Evolutionary conservation across 2,329 filamentous ascomycete genomes (phyloP).

Genomic region (Orbilia quercus): DNA sequence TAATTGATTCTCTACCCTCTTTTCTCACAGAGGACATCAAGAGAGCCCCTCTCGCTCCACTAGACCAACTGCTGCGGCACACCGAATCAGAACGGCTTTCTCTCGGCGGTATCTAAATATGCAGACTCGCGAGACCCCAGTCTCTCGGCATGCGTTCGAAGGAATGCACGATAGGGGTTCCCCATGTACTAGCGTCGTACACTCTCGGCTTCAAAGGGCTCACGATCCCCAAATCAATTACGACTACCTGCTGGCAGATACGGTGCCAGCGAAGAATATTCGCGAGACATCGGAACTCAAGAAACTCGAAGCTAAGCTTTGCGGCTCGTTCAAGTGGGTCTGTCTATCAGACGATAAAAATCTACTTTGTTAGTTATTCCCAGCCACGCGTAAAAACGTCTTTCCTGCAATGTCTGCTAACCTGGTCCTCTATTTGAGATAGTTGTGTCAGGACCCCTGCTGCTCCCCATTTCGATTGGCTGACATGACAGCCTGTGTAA

Average conservation of each 20-base stretch:
- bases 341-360: neutral
- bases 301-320: constrained; percentile 17
- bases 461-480: constrained; percentile 37
- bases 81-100: too few species aligned
- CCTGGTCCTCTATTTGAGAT: constrained; percentile 46
- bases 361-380: too few species aligned
- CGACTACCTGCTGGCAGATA: constrained; percentile 1
- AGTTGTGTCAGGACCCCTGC: constrained; percentile 40
- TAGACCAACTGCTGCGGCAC: neutral
- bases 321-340: constrained; percentile 9
- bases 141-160: neutral
- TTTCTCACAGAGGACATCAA: neutral
- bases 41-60: neutral
- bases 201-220: too few species aligned
- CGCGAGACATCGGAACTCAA: too few species aligned
- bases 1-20: too few species aligned
- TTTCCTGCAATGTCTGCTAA: constrained; percentile 45
- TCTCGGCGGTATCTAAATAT: neutral
- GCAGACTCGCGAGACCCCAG: neutral
- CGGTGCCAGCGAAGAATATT: neutral
- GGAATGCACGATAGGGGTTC: neutral
- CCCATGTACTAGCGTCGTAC: too few species aligned
- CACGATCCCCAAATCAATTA: neutral
- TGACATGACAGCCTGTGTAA: constrained; percentile 51
- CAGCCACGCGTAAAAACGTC: too few species aligned